phyloP scores from a whole-genome alignment of 192 early-diverging fungal species.

The Chytriomyces confervae region DNA sequence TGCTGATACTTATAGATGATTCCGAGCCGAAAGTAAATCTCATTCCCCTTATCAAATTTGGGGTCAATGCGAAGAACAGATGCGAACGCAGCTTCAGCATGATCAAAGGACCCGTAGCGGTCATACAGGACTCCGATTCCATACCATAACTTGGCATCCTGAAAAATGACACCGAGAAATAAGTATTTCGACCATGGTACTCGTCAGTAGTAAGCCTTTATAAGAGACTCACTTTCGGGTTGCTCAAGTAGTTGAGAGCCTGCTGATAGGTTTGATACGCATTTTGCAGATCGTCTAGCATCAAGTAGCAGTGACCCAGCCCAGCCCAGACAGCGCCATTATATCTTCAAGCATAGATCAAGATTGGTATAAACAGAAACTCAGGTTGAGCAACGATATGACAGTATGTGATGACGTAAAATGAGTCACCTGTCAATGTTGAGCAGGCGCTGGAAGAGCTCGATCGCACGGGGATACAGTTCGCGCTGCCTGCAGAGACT shows the following conservation, averaged over 20 bases:
- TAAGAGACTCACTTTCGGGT: conserved; percentile 73
- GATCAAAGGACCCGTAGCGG: conserved; percentile 94
- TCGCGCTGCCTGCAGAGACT: conserved; percentile 82
- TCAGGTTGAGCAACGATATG: too few species aligned
- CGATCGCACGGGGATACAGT: conserved; percentile 85
- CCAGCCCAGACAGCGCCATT: conserved; percentile 97
- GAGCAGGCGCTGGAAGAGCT: conserved; percentile 90
- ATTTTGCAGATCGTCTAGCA: conserved; percentile 93
- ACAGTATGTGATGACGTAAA: too few species aligned
- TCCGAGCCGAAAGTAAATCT: conserved; percentile 96
- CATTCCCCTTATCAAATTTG: conserved; percentile 95
- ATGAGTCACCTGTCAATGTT: conserved; percentile 62
- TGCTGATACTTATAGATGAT: conserved; percentile 96
- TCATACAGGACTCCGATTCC: conserved; percentile 98
- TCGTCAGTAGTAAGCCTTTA: neutral
- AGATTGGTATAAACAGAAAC: too few species aligned
- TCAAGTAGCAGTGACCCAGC: conserved; percentile 92
- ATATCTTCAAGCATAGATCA: conserved; percentile 16
- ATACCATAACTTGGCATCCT: conserved; percentile 99
- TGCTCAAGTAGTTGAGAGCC: conserved; percentile 88
- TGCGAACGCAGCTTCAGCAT: conserved; percentile 95
- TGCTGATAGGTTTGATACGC: conserved; percentile 97
- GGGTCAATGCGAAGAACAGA: conserved; percentile 95
- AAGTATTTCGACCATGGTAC: neutral
- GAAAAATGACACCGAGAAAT: conserved; percentile 2